Base-by-base conservation (phyloP, 805 yeast genomes). In the Wickerhamiella dianesei region DNA sequence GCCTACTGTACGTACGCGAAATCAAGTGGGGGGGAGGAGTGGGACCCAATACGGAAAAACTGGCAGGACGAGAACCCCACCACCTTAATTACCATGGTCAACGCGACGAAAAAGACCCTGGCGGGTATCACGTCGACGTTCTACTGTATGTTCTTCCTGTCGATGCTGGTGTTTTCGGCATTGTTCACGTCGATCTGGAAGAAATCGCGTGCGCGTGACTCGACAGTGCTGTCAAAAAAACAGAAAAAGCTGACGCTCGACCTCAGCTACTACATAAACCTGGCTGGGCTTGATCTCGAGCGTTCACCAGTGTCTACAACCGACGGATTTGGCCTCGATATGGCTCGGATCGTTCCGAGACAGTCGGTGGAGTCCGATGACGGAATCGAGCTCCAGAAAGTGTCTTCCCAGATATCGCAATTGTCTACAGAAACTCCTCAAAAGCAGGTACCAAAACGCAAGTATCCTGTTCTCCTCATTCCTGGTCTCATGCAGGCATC, bases 401-500 rank as follows among this genome's bases (percentile, higher is more conserved):
- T 20, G 14, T 5, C 21, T 5, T 17, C 21, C 8, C 21, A 17
- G n/a, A n/a, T 13, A 4, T 20, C 21, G 6, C 18, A 39, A 40
- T 3, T 21, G 32, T 6, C 32, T 12, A 25, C 32, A 6, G 32
- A 25, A 53, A 57, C 13, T 43, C 49, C 39, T 19, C 1, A 43
- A 49, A 2, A 47, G 49, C 8, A 25, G 25, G 12, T 25, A 25
- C 6, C 9, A 25, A 58, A 47, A 14, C 59, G 72, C 35, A 61
- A 71, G 50, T 70, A 69, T 46, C 97, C 97, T 0, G 67, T 89
- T 1, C 66, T 89, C 19, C 63, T 86, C 51, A 67, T 89, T 18
- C 98, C 89, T 57, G 98, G 98, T 0, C 69, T 89, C 13, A 66
- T 89, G 52, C 95, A 88, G 58, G 81, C 94, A 19, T 77, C 89